A percentile compares a stretch with the other conserved stretches of the same genome.
phyloP scores from a whole-genome alignment of 108 stramenopile genomes.

The Nitzschia putrida region DNA sequence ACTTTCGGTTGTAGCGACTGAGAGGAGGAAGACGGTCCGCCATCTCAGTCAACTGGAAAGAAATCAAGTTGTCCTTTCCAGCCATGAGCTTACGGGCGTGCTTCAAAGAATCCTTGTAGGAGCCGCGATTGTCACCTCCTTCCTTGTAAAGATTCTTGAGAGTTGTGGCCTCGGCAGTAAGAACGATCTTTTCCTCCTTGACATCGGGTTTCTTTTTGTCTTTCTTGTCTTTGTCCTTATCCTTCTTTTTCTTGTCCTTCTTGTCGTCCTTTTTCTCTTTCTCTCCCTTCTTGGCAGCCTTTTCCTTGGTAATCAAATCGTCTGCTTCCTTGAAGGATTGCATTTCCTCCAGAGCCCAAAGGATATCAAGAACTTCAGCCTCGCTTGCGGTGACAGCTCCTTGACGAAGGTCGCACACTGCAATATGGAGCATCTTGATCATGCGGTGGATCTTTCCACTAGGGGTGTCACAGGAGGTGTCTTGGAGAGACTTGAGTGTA shows the following conservation, averaged over 20 bases:
- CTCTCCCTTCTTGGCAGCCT: conserved; percentile 81
- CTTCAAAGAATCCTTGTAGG: conserved; percentile 92
- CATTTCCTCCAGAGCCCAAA: conserved; percentile 96
- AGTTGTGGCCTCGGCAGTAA: conserved; percentile 66
- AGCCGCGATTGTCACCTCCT: conserved; percentile 73
- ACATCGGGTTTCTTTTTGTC: conserved; percentile 75
- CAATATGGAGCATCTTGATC: conserved; percentile 93
- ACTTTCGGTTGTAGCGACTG: conserved; percentile 92
- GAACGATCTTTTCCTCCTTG: conserved; percentile 60
- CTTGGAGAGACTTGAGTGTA: conserved; percentile 85
- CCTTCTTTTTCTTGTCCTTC: conserved; percentile 78
- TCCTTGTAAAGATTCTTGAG: conserved; percentile 85
- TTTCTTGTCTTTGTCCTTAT: conserved; percentile 67
- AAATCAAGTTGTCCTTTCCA: conserved; percentile 81
- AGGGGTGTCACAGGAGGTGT: conserved; percentile 85
- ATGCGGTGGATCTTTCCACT: conserved; percentile 93
- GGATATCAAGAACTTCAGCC: conserved; percentile 90
- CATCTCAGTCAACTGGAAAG: conserved; percentile 97
- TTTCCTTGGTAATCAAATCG: conserved; percentile 69
- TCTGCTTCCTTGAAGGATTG: conserved; percentile 76
- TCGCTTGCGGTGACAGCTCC: conserved; percentile 73
- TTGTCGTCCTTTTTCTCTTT: conserved; percentile 85
- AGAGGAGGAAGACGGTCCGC: conserved; percentile 96
- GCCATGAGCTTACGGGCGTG: conserved; percentile 89
- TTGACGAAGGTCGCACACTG: conserved; percentile 72